Base-by-base conservation (phyloP, 1,284 basidiomycete genomes). In the Volvariella surrecta region DNA sequence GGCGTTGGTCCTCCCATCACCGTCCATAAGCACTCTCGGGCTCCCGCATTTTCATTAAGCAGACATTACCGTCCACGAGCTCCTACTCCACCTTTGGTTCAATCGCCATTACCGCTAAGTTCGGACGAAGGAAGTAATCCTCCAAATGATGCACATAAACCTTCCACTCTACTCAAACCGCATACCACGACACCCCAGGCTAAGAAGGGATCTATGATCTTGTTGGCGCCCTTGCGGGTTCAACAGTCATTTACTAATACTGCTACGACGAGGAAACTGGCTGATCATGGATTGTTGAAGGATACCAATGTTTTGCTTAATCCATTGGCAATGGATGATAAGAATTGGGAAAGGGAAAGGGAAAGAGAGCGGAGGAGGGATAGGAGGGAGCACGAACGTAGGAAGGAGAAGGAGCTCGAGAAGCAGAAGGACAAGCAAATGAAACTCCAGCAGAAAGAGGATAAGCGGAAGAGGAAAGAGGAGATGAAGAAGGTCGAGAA, bases 221-320 rank as follows among this genome's bases (percentile, higher is more conserved):
- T 88, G 48, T 63, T 88, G 11, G 84, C 81, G 8, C 75, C 81
- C 19, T 74, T 75, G 54, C 73, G 71, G 46, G 85, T 88, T 4
- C 84, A 88, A 53, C 74, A 77, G 53, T 76, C 81, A 21, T 89
- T 78, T 52, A 88, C 85, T 13, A 85, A 75, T 53, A 88, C 84
- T n/a, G 76, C 72, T 34, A 83, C 82, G 10, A 86, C 82, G 4
- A 70, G 74, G 39, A 76, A 76, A 54, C 66, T 88, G 24, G 75
- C 73, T 49, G 73, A 78, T 0, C 76, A 87, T 55, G 79, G 83
- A 2, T 57, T 84, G 20, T 87, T 34, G 75, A 76, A 39, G 24
- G 24, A 28, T 28, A 28, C 6, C 24, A 11, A 28, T 11, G n/a
- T n/a, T n/a, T 11, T 11, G 6, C 6, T 28, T 28, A 28, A 11